Conservation (phyloP, 495 filamentous ascomycete genomes). For the Penicillium chermesinum region DNA sequence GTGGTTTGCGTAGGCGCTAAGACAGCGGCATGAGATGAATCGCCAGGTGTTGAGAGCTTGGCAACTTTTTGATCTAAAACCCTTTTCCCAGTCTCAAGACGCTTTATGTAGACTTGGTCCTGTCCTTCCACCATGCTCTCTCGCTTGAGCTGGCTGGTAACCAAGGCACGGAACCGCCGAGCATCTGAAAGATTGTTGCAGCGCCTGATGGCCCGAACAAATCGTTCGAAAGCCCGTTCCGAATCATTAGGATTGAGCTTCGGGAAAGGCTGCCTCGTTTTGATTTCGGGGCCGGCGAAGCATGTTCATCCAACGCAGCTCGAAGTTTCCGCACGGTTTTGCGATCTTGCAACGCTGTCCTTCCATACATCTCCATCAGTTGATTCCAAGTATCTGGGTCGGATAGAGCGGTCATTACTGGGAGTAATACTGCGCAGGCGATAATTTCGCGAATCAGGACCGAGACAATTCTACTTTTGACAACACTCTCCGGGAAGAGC, state of each 20-base stretch:
- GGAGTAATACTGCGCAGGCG: constrained; percentile 42
- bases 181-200: constrained; percentile 93
- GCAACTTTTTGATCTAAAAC: constrained; percentile 87
- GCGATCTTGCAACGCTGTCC: constrained; percentile 85
- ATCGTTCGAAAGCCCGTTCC: constrained; percentile 89
- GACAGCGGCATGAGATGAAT: constrained; percentile 32
- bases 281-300: constrained; percentile 70
- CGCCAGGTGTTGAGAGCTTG: constrained; percentile 65
- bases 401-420: constrained; percentile 38
- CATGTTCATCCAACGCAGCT: constrained; percentile 91
- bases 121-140: constrained; percentile 73
- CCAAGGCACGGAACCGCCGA: constrained; percentile 81
- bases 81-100: constrained; percentile 85
- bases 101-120: constrained; percentile 79
- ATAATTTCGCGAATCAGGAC: constrained; percentile 83
- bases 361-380: constrained; percentile 82
- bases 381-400: constrained; percentile 98
- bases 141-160: constrained; percentile 86
- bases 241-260: constrained; percentile 65
- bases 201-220: constrained; percentile 82
- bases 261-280: constrained; percentile 61
- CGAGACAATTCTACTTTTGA: constrained; percentile 71
- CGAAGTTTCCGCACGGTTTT: constrained; percentile 92
- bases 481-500: constrained; percentile 66
- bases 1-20: constrained; percentile 29